phyloP scores from a whole-genome alignment of 2,329 filamentous ascomycete species.

The Diaporthe ampelina region DNA sequence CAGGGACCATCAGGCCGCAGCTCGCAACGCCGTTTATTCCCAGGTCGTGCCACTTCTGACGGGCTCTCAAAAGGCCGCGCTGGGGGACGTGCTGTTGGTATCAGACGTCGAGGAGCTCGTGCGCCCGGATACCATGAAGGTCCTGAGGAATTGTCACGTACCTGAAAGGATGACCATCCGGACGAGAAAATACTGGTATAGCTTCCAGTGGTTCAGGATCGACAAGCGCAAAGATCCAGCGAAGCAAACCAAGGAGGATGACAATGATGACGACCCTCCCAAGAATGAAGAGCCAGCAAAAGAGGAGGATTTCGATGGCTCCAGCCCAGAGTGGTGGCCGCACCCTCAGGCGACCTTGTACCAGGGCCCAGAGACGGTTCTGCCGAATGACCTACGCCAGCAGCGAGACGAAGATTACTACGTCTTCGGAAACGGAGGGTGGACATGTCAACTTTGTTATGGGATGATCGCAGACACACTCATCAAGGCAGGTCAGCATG shows the following conservation, averaged over 20 bases:
- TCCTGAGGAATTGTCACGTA: slow-evolving; percentile 54
- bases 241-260: neutral
- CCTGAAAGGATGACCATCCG: slow-evolving; percentile 51
- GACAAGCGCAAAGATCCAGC: neutral
- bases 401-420: slow-evolving; percentile 45
- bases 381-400: slow-evolving; percentile 56
- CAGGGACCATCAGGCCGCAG: slow-evolving; percentile 55
- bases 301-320: neutral
- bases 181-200: slow-evolving; percentile 55
- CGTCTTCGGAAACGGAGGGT: slow-evolving; percentile 57
- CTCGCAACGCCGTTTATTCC: slow-evolving; percentile 56
- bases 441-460: slow-evolving; percentile 63
- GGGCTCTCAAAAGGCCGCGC: slow-evolving; percentile 49
- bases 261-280: neutral
- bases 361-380: slow-evolving; percentile 54
- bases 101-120: slow-evolving; percentile 62
- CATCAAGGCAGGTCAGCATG: slow-evolving; percentile 53
- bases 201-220: slow-evolving; percentile 53
- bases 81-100: slow-evolving; percentile 58
- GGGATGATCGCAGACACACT: slow-evolving; percentile 55
- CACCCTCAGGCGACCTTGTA: slow-evolving; percentile 62
- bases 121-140: slow-evolving; percentile 51
- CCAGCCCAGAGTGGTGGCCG: slow-evolving; percentile 52
- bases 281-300: neutral
- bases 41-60: slow-evolving; percentile 55